Base-by-base conservation (phyloP, 2,329 filamentous ascomycete species). In the Penicillium sp. region DNA sequence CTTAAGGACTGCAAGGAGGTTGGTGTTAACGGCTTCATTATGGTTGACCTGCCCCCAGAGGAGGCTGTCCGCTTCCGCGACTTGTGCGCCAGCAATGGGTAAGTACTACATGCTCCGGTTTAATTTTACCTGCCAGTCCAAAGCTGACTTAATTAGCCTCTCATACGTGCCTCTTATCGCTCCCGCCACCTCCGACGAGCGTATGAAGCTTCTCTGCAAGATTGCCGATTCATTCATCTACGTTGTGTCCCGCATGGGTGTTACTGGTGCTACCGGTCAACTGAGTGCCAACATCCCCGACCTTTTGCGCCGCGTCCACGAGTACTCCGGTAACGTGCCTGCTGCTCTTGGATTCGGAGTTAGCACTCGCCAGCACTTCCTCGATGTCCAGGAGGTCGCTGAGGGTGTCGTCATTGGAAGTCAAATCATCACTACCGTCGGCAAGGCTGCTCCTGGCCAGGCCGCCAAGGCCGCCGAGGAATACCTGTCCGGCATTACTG, bases 141-240 rank as follows among this genome's bases (percentile, higher is more conserved):
- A 42, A 42, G 39, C 19, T 42, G 19, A 42, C 11, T 13, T 42
- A 10, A 6, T 42, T 64, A 90, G 89, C 26, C 85, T 99, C 33
- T 97, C 93, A 6, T 99, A 98, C 73, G 90, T 99, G 14, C 95
- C 95, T n/a, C 83, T 99, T 53, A 97, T 99, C 67, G 93, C 95
- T 0, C 95, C 95, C 7, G 87, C 93, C 11, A 98, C 95, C 1
- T 96, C 92, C 7, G 92, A 97, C 67, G 83, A 86, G 63, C 90
- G 95, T 69, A 96, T 99, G 93, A 93, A 91, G 78, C 84, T 97
- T 42, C 88, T 99, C 13, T 99, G 95, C 85, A 88, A 91, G 75
- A 93, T 99, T 62, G 95, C 95, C 71, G 93, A 98, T 78, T 97
- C 93, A 3, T 99, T 98, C 81, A 96, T 99, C 78, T 99, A 99